These are phyloP conservation scores for Vitis amurensis DNA, from an alignment of 164 flowering plant species.

Conservation along the genomic window DNA sequence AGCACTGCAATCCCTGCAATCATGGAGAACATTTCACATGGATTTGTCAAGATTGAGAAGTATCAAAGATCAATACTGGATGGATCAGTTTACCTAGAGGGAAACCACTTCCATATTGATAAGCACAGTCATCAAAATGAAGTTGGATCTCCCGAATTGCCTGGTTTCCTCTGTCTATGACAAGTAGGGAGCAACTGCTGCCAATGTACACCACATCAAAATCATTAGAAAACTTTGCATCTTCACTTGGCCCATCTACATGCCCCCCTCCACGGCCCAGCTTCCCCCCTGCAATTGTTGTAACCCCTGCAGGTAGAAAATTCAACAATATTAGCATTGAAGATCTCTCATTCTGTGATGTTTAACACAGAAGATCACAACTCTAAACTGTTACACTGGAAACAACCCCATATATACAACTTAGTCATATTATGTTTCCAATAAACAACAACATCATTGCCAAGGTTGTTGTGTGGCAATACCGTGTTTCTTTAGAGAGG, in stretches of 20 bases:
- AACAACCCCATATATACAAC: background rate
- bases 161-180: slow-evolving; percentile 86
- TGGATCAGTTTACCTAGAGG: slow-evolving; percentile 62
- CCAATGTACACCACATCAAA: slow-evolving; percentile 91
- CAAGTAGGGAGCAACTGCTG: slow-evolving; percentile 95
- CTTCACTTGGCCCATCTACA: slow-evolving; percentile 94
- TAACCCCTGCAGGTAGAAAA: slow-evolving; percentile 57
- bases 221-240: slow-evolving; percentile 88
- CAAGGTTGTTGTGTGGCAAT: background rate
- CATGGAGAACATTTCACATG: background rate
- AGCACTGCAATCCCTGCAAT: slow-evolving; percentile 84
- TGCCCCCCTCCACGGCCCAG: slow-evolving; percentile 76
- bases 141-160: slow-evolving; percentile 96
- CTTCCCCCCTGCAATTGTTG: slow-evolving; percentile 97
- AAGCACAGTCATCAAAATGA: slow-evolving; percentile 89
- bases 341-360: background rate
- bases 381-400: background rate
- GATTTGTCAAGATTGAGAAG: background rate
- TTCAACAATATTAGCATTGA: background rate
- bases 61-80: slow-evolving; percentile 4
- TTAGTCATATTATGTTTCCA: background rate
- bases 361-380: background rate
- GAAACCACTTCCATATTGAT: slow-evolving; percentile 81
- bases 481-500: too few relatives aligned
- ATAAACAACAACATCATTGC: background rate